Evolutionary conservation across 805 yeast genomes (phyloP), one percentile per base, ranked within the genome.

Genomic region (Yamadazyma philogaea): DNA sequence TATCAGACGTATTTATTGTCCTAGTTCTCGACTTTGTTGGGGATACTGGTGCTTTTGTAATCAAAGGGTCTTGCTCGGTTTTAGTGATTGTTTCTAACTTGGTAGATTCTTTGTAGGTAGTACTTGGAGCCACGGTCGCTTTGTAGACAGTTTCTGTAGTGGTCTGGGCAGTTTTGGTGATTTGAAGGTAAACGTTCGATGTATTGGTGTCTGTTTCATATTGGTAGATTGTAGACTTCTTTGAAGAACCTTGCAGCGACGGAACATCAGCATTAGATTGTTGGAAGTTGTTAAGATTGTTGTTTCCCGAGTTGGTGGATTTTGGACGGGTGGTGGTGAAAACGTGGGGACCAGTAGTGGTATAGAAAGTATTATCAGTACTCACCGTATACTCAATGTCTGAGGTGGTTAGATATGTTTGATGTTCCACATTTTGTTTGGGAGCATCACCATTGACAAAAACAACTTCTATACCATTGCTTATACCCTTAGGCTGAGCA

Each of bases 381-480:
- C 52, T 51, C 17, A 57, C 59, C 4, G 60, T 48, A 42, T 52
- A 57, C 12, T 46, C 43, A 11, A 56, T 14, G 16, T 40, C 45
- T 5, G 61, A 51, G 18, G 61, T 47, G 16, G 56, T 45, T 12
- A 51, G 46, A 12, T 34, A 31, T 8, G 57, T 46, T 4, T 37
- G 34, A 5, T 14, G 33, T 6, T 34, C 17, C 30, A 35, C 39
- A 14, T 40, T 43, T 16, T 20, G 34, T 34, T 21, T 24, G 12
- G 26, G 38, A 19, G 19, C 36, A 5, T 30, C 41, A 5, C 42
- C 63, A 39, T 63, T 57, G 12, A 62, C 66, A 35, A 65, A 55
- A 2, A 56, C 63, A n/a, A 66, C 43, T 12, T 56, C 54, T 26
- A 66, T 62, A 21, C 71, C 71, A 3, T 52, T 43, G 10, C 54